Percentiles rank a stretch among this genome's conserved stretches.
Conservation (phyloP, 108 stramenopile species). For the Skeletonema costatum region DNA sequence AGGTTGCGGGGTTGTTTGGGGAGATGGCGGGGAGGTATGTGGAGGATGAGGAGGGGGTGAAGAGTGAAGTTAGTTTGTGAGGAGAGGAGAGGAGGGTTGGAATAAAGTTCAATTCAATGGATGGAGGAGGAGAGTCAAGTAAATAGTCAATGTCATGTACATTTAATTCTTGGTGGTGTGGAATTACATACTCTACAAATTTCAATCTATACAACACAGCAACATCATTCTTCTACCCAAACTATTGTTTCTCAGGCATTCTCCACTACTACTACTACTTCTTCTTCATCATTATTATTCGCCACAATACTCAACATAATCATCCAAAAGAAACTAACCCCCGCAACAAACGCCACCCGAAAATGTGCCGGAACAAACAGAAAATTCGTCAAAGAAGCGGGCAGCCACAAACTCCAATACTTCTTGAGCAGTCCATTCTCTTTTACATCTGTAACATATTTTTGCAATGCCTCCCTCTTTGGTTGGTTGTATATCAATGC, state of each 20-base stretch:
- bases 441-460: conserved; percentile 20
- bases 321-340: conserved; percentile 46
- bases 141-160: too few relatives aligned
- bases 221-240: too few relatives aligned
- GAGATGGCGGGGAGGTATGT: conserved; percentile 46
- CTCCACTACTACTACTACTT: background rate
- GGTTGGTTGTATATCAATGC: conserved; percentile 17
- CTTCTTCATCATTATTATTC: background rate
- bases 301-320: conserved; percentile 9
- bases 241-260: too few relatives aligned
- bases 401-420: conserved; percentile 48
- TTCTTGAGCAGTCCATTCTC: conserved; percentile 34
- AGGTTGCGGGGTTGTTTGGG: conserved; percentile 53
- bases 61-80: conserved; percentile 41
- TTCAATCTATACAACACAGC: too few relatives aligned
- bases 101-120: background rate
- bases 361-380: conserved; percentile 38
- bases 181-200: too few relatives aligned
- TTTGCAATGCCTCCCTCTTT: conserved; percentile 5
- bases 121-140: background rate
- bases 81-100: background rate
- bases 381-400: conserved; percentile 29
- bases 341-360: conserved; percentile 42
- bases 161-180: too few relatives aligned
- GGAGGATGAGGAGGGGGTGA: conserved; percentile 31